Base-by-base conservation (phyloP, 129 eudicot species). In the Cynara cardunculus region DNA sequence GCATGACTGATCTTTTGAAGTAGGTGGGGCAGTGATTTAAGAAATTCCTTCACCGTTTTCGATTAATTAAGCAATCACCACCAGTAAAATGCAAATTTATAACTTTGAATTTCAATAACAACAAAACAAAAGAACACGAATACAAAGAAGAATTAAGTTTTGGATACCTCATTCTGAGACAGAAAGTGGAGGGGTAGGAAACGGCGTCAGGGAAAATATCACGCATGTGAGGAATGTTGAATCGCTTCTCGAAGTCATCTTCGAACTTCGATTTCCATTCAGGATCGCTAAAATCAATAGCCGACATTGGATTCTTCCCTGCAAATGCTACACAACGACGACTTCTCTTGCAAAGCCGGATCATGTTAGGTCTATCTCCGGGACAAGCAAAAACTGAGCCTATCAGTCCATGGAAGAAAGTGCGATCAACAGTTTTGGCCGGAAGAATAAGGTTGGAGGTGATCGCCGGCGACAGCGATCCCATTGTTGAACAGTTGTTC, bases 111-210 rank as follows among this genome's bases (percentile, higher is more conserved):
- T 71, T 37, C 11, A 27, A 35, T 4, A 26, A 39, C 7, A 78
- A 11, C n/a, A 13, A 68, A 37, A 18, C 22, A 25, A 68, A 24
- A 1, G 13, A 9, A 24, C 14, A 34, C 1, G 2, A 27, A 39
- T 5, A 27, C 8, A 2, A 66, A 24, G 8, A 18, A 34, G 64
- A 71, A 25, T 32, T 31, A 11, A 78, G 4, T 32, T 27, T n/a
- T 13, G 46, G 37, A 7, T 75, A 91, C 98, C 98, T 87, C 96
- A 91, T 94, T 53, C 82, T 87, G 64, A 94, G 94, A 82, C 98
- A 94, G 74, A 94, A 94, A 31, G 98, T 92, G 37, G 98, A 94
- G 8, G 97, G 98, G 34, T 83, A 92, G 0, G 96, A 87, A 28
- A 32, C 79, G 34, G 92, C 90, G 59, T 91, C 87, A 25, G 77